Percentiles rank a stretch among this genome's conserved stretches.
Evolutionary conservation across 345 rosid species (phyloP).

Genomic region (Crucihimalaya himalaica): DNA sequence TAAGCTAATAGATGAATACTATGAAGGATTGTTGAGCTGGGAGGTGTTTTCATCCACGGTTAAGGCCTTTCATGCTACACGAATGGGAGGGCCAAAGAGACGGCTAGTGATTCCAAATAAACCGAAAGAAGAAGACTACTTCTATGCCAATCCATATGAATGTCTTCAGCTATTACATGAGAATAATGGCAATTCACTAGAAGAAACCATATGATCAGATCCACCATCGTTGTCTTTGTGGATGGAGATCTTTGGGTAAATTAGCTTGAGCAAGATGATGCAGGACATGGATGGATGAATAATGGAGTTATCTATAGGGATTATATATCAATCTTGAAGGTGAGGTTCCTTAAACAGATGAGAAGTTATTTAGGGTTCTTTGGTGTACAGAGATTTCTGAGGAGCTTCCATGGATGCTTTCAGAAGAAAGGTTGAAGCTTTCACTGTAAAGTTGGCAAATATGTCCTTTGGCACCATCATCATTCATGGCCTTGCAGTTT

Average conservation of each 20-base stretch:
- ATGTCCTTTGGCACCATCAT: conserved; percentile 11
- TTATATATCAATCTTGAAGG: conserved; percentile 25
- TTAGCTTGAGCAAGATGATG: conserved; percentile 8
- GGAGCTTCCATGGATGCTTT: conserved; percentile 22
- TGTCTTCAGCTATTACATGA: conserved; percentile 62
- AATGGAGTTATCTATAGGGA: neutral
- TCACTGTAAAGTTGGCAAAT: conserved; percentile 9
- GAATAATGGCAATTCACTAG: conserved; percentile 29
- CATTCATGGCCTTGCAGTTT: conserved; percentile 36
- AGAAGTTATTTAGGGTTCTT: conserved; percentile 26
- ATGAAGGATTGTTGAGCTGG: conserved; percentile 64
- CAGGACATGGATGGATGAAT: conserved; percentile 30
- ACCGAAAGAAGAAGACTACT: conserved; percentile 95
- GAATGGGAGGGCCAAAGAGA: conserved; percentile 69
- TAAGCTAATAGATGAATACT: conserved; percentile 77
- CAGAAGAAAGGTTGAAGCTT: conserved; percentile 19
- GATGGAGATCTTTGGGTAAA: conserved; percentile 9
- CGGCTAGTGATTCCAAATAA: conserved; percentile 70
- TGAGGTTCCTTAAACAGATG: conserved; percentile 1
- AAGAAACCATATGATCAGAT: conserved; percentile 28
- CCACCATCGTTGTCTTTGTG: neutral
- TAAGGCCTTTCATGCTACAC: conserved; percentile 65
- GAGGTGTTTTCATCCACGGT: conserved; percentile 77
- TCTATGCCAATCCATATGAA: conserved; percentile 93
- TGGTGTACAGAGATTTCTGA: conserved; percentile 34